Base-by-base conservation (phyloP, 169 alveolate species). In the Plasmodium ovale region DNA sequence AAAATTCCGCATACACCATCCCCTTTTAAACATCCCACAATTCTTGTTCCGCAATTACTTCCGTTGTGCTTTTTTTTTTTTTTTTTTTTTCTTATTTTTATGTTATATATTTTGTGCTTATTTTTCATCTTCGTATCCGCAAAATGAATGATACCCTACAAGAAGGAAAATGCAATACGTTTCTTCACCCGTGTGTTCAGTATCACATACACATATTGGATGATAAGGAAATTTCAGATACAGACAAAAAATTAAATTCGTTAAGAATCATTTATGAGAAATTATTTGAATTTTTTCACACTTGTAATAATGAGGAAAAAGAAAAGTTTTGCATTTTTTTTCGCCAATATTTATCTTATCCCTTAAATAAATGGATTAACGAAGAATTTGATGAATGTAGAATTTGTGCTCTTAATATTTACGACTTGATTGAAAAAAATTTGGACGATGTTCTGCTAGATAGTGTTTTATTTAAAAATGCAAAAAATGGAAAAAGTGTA, bases 341-440 rank as follows among this genome's bases (percentile, higher is more conserved):
- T 64, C 53, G 62, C 23, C 35, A 74, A 19, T 39, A 74, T 74
- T 42, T 74, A 53, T 51, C 44, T 4, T 31, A 51, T 37, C 67
- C 70, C 14, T 35, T 74, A 44, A 65, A 74, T 37, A 74, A 42
- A 44, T 74, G 72, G 88, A 59, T 74, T 39, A 74, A 60, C 33
- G 88, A 74, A 2, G 88, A 74, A 74, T 74, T 74, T 54, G 88
- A 74, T 42, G 88, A 74, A 65, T 74, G 60, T 31, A 74, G 88
- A 25, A 74, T 29, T 42, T 59, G 59, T 59, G 72, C 65, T 60
- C 67, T 74, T 31, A 54, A 60, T 16, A 74, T 74, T 31, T 74
- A 74, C 35, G 19, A 60, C 3, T 35, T 74, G 14, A 59, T 74
- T 74, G 88, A 74, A 47, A 59, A 42, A 47, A 74, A 74, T 74